Evolutionary conservation across 495 filamentous ascomycete species (phyloP), one percentile per base, ranked within the genome.

Genomic region (Penicillium paxilli): DNA sequence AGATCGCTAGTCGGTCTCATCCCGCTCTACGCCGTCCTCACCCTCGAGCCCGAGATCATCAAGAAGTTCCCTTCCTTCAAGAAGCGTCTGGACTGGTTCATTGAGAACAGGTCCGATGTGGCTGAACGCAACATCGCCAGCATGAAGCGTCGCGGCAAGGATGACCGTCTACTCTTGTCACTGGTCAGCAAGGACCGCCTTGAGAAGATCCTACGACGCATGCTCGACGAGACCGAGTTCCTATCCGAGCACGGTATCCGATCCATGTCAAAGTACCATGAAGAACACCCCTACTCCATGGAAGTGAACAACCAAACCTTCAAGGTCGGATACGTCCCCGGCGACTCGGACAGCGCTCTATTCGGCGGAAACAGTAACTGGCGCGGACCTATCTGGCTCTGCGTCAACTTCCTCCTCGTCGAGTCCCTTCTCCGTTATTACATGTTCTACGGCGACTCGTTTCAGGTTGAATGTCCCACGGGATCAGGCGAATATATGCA

Each of bases 351-450:
- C 74, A 94, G 89, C 59, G 86, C 88, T 3, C 80, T 98, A 11
- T 98, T 98, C 62, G 93, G 93, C 33, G 93, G 93, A 25, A 98
- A 98, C 79, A 96, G 91, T 71, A 98, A 98, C 72, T 98, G 93
- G 93, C 83, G 93, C 59, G 82, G 87, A 2, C 93, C 94, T 0
- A 92, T 96, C 61, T 98, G 93, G 93, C 78, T 97, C 22, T 94
- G 91, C 57, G 91, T 96, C 71, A 98, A 98, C 63, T 96, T 96
- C 77, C 76, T 98, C 41, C 83, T 98, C 12, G 87, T 98, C 50
- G 93, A 98, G 68, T 92, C 91, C 2, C 79, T 96, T 4, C 87
- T 92, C 49, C 83, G 93, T 26, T 97, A 96, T 76, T 92, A 90
- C 75, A 87, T 96, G 75, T 98, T 93, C 80, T 97, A 96, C 64